These are phyloP conservation scores for Umbelopsis isabellina DNA, from an alignment of 192 early-diverging fungal species.

Conservation along the genomic window DNA sequence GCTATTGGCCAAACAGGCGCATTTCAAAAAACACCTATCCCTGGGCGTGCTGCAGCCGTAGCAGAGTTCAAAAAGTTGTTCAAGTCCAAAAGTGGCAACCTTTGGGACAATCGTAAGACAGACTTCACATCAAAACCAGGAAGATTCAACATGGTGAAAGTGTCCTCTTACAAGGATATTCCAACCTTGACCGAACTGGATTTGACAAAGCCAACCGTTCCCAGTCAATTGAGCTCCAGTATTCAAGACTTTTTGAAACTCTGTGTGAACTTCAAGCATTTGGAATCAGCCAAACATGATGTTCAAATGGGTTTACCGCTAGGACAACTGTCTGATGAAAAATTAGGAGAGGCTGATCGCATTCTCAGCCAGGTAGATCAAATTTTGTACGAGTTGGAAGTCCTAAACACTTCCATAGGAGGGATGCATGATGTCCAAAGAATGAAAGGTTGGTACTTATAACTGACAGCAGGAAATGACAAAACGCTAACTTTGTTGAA, in stretches of 20 bases:
- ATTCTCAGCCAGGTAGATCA: slow-evolving; percentile 62
- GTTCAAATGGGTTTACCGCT: slow-evolving; percentile 76
- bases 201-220: slow-evolving; percentile 36
- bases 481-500: too few relatives aligned
- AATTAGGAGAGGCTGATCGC: slow-evolving; percentile 60
- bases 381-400: slow-evolving; percentile 29
- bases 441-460: slow-evolving; percentile 14
- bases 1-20: slow-evolving; percentile 64
- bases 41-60: slow-evolving; percentile 40
- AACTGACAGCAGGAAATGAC: neutral
- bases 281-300: slow-evolving; percentile 61
- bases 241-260: slow-evolving; percentile 67
- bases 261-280: slow-evolving; percentile 66
- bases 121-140: slow-evolving; percentile 56
- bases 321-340: slow-evolving; percentile 69
- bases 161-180: slow-evolving; percentile 30
- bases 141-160: slow-evolving; percentile 40
- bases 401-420: neutral
- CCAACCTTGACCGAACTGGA: slow-evolving; percentile 26
- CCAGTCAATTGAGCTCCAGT: slow-evolving; percentile 43
- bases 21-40: slow-evolving; percentile 45
- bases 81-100: slow-evolving; percentile 68
- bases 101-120: slow-evolving; percentile 57
- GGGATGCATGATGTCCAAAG: neutral
- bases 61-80: slow-evolving; percentile 67